Evolutionary conservation across 768 basidiomycete species (phyloP).

Genomic region (Kwoniella sp.): DNA sequence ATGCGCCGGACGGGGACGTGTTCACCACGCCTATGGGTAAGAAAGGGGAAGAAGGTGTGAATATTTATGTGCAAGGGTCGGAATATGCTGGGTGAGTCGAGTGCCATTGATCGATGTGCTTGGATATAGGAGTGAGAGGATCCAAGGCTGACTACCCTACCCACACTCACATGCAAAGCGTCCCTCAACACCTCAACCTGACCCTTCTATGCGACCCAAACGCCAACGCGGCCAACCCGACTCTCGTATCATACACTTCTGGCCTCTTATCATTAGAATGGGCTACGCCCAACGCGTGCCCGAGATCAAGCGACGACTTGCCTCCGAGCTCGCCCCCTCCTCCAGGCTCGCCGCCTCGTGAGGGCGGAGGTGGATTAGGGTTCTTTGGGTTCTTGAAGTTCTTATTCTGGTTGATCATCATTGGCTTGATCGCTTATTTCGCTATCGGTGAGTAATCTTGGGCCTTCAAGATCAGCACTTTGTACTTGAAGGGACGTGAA

Average conservation of each 20-base stretch:
- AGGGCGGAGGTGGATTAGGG: conserved; percentile 22
- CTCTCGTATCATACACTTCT: conserved; percentile 46
- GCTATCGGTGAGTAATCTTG: conserved; percentile 44
- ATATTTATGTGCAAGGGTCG: conserved; percentile 48
- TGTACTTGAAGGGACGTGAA: background rate
- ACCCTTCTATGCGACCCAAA: conserved; percentile 45
- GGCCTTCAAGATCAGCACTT: background rate
- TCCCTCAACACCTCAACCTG: conserved; percentile 49
- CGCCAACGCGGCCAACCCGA: conserved; percentile 34
- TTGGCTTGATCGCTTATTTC: conserved; percentile 48
- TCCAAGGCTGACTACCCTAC: background rate
- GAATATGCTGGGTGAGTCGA: conserved; percentile 55
- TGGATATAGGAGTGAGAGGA: no score
- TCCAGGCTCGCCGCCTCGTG: background rate
- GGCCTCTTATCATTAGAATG: conserved; percentile 48
- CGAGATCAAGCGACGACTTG: conserved; percentile 15
- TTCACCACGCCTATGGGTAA: conserved; percentile 33
- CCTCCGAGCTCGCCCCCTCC: conserved; percentile 2
- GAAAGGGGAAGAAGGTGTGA: conserved; percentile 44
- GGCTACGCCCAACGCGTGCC: conserved; percentile 53
- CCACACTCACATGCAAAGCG: conserved; percentile 6
- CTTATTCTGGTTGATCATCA: conserved; percentile 48
- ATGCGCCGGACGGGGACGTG: conserved; percentile 37
- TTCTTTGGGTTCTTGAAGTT: conserved; percentile 53
- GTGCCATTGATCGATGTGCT: background rate